Conservation (phyloP, 441 rosid species). For the Populus hybrid region DNA sequence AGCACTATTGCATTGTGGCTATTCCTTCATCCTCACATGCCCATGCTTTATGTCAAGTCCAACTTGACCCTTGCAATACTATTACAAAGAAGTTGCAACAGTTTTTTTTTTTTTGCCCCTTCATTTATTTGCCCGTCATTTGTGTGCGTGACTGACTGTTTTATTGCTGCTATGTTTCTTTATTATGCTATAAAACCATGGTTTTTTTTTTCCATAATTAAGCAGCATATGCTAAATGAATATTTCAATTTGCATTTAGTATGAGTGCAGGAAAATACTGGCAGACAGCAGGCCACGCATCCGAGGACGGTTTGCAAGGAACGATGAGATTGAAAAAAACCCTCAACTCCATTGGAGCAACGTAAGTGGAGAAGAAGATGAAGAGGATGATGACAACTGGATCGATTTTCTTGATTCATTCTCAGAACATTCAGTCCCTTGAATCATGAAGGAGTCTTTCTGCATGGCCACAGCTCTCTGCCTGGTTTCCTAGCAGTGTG, state of each 20-base stretch:
- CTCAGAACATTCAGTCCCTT: constrained; percentile 44
- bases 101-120: neutral
- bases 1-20: neutral
- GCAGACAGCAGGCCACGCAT: constrained; percentile 96
- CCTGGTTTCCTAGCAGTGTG: neutral
- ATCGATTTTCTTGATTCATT: constrained; percentile 60
- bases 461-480: neutral
- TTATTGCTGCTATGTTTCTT: neutral
- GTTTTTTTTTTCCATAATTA: neutral
- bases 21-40: neutral
- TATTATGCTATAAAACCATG: neutral
- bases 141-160: neutral
- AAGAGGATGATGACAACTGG: constrained; percentile 71
- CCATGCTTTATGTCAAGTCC: constrained; percentile 27
- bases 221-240: neutral
- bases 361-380: constrained; percentile 44
- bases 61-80: constrained; percentile 10
- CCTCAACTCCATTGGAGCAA: constrained; percentile 46
- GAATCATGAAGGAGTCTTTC: neutral
- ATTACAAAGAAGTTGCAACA: constrained; percentile 12
- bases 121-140: neutral
- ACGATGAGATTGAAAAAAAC: constrained; percentile 61
- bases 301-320: constrained; percentile 87
- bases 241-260: constrained; percentile 35
- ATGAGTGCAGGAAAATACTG: constrained; percentile 89